Evolutionary conservation across 768 basidiomycete species (phyloP).

Genomic region (Leccinum variicolor): DNA sequence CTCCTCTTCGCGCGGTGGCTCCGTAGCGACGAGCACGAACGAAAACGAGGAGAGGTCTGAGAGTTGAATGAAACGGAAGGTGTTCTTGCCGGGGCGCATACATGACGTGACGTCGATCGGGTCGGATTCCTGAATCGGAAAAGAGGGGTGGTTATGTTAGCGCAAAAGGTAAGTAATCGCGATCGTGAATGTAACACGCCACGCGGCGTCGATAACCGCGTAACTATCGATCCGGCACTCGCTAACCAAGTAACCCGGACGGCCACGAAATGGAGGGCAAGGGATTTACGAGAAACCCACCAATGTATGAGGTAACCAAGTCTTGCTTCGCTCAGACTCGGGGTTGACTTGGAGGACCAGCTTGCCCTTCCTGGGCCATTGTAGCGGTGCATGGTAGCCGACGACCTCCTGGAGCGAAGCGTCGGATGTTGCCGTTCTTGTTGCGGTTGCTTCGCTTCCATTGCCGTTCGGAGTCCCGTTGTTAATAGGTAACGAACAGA

Average conservation of each 20-base stretch:
- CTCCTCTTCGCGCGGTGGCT: conserved; percentile 17
- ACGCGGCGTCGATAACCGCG: not conserved
- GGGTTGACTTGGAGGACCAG: conserved; percentile 47
- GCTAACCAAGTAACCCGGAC: no score
- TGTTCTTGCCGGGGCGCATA: conserved; percentile 44
- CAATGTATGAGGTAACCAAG: conserved; percentile 43
- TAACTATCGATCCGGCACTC: no score
- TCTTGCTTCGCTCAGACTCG: conserved; percentile 28
- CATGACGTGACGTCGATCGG: conserved; percentile 40
- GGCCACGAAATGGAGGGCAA: no score
- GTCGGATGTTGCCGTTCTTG: not conserved
- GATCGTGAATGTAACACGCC: not conserved
- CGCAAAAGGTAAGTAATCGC: not conserved
- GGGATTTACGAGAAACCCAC: conserved; percentile 29
- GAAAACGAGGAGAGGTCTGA: conserved; percentile 38
- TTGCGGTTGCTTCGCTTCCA: not conserved
- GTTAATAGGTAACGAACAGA: conserved; percentile 19
- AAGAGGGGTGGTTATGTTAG: not conserved
- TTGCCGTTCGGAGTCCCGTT: not conserved
- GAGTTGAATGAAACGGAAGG: conserved; percentile 50
- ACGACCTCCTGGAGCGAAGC: conserved; percentile 4
- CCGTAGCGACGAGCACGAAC: conserved; percentile 43
- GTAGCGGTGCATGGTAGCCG: conserved; percentile 12
- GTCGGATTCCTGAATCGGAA: conserved; percentile 23
- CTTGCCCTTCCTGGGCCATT: conserved; percentile 46